Evolutionary conservation across 805 yeast species (phyloP), one percentile per base, ranked within the genome.

Genomic region (Yarrowia deformans): DNA sequence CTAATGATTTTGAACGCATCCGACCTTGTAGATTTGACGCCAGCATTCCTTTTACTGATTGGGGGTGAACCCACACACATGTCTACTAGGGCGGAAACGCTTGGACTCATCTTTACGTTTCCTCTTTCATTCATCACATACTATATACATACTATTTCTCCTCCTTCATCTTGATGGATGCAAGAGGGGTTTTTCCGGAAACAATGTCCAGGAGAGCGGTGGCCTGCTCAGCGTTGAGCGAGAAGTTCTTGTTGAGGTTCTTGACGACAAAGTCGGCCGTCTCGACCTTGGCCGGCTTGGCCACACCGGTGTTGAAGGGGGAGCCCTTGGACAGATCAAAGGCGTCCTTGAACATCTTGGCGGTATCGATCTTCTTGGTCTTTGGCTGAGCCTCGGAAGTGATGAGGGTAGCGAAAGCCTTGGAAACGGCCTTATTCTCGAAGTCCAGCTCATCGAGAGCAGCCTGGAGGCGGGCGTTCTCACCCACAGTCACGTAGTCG

Each of bases 101-200:
- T 42, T n/a, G 18, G 45, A 42, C 45, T 16, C 45, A 19, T 42
- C 45, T n/a, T 8, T 45, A 29, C 23, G 48, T 18, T 18, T 18
- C 49, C 19, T 49, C 37, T 32, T 32, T 49, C 18, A 37, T 54
- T 55, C 50, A 40, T 40, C 45, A 29, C 67, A 23, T 35, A 37
- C 55, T 64, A 50, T 60, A 45, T 69, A 45, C 60, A 61, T 68
- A 68, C 68, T 69, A 49, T 40, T 50, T 66, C 54, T 56, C 45
- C 61, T 70, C 37, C 55, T 67, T 48, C 46, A 69, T 42, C 55
- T 70, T 71, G 32, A 72, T 48, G 12, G 58, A 46, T 23, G 72
- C 42, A 29, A 72, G 32, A 35, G 72, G 64, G 32, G 69, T 68
- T 55, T 70, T 69, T 34, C 73, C 73, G 13, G 71, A 52, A 3